Percentiles rank a stretch among this genome's conserved stretches.
These are phyloP conservation scores for Hydrangea macrophylla DNA, from an alignment of 148 eudicot genomes.

Conservation along the genomic window DNA sequence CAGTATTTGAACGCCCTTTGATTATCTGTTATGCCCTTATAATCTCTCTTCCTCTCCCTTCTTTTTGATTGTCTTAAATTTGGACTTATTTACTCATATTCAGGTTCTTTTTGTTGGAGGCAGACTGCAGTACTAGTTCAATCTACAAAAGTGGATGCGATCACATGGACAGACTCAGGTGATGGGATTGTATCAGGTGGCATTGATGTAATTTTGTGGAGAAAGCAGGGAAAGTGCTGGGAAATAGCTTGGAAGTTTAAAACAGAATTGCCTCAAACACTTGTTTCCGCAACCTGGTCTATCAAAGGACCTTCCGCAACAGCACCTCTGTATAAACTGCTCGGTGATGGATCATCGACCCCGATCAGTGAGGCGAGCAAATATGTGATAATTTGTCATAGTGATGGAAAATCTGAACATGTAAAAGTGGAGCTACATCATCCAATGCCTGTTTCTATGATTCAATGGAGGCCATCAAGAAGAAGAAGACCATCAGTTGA, in stretches of 20 bases:
- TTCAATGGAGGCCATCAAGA: constrained; percentile 88
- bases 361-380: constrained; percentile 27
- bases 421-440: constrained; percentile 56
- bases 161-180: constrained; percentile 91
- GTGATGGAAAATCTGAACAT: constrained; percentile 46
- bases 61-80: constrained; percentile 24
- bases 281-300: constrained; percentile 78
- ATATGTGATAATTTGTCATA: constrained; percentile 47
- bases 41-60: background rate
- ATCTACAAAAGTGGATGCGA: constrained; percentile 65
- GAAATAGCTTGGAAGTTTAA: constrained; percentile 84
- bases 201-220: constrained; percentile 81
- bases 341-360: constrained; percentile 28
- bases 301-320: constrained; percentile 74
- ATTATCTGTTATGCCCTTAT: too few relatives aligned
- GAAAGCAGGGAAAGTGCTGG: constrained; percentile 62
- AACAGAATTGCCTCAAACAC: constrained; percentile 56
- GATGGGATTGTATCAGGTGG: constrained; percentile 89
- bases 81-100: constrained; percentile 84
- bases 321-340: constrained; percentile 33
- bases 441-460: constrained; percentile 74
- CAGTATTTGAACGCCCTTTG: too few relatives aligned
- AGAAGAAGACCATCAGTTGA: constrained; percentile 34
- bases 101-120: constrained; percentile 99
- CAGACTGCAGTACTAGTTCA: constrained; percentile 87